These are phyloP conservation scores for Cutaneotrichosporon dermatis DNA, from an alignment of 1,284 basidiomycete species.

Conservation along the genomic window DNA sequence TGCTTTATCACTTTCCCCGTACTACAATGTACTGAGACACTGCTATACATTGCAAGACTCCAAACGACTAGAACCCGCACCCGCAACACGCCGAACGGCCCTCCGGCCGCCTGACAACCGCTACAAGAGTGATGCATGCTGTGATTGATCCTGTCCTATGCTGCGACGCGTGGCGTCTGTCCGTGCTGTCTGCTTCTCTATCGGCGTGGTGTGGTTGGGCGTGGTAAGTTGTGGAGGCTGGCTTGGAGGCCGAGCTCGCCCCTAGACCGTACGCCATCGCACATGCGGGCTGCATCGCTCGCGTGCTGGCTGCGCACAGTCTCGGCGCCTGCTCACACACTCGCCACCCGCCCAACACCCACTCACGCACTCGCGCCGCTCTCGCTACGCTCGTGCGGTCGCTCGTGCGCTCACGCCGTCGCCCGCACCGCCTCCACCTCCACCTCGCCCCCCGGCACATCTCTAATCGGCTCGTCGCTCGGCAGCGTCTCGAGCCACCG, in stretches of 20 bases:
- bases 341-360: no score
- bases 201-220: no score
- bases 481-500: constrained; percentile 62
- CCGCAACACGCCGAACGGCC: no score
- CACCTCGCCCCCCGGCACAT: not conserved
- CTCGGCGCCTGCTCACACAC: no score
- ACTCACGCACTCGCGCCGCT: no score
- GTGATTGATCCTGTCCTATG: constrained; percentile 3
- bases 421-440: not conserved
- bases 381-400: not conserved
- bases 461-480: constrained; percentile 29
- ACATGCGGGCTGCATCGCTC: no score
- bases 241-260: not conserved
- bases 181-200: not conserved
- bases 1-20: no score
- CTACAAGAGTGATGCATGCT: constrained; percentile 18
- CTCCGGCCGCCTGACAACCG: no score
- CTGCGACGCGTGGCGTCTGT: not conserved
- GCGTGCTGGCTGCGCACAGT: no score
- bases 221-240: not conserved
- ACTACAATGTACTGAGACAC: no score
- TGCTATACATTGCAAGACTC: no score
- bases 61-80: no score
- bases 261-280: not conserved
- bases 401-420: not conserved